Evolutionary conservation across 106 monocot genomes (phyloP), one percentile per base, ranked within the genome.

Genomic region (Alisma plantagoaquatica): DNA sequence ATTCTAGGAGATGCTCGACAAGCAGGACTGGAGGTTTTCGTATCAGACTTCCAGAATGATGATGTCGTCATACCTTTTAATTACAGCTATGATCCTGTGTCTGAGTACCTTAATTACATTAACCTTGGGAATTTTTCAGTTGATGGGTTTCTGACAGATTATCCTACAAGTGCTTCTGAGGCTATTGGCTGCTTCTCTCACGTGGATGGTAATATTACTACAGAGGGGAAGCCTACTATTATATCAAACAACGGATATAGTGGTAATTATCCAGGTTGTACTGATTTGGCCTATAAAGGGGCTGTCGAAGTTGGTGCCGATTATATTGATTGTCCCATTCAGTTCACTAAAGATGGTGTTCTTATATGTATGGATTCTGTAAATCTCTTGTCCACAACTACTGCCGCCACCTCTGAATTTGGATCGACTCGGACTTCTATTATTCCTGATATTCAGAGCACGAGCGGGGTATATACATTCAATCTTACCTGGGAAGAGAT

Each of bases 401-500:
- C 65, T 27, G 81, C 72, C 28, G 23, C 55, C 25, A 63, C 22
- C 22, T 76, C 94, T 30, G 10, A 54, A 1, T 71, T 75, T 20
- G n/a, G n/a, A n/a, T 17, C 22, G 31, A 53, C 70, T 42, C 54
- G 53, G 14, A 9, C 43, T 25, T 62, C 64, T 11, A 10, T 31
- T 19, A 71, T 86, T 14, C 82, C 73, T 0, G 56, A 73, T 15
- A 59, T 92, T 46, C 61, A 77, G 38, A 52, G 24, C 20, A 49
- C 31, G 11, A 29, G 44, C 46, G 94, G 94, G 24, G 69, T 84
- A 42, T 94, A 64, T 48, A 84, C 84, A 17, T 88, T 88, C 67
- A 94, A 94, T 72, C 64, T 81, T 2, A 88, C 83, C 3, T 94
- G 80, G 94, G 70, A 75, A 30, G 78, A 88, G 44, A 88, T 94